Evolutionary conservation across 2,329 filamentous ascomycete species (phyloP), one percentile per base, ranked within the genome.

Genomic region (Sclerotiophoma versabilis): DNA sequence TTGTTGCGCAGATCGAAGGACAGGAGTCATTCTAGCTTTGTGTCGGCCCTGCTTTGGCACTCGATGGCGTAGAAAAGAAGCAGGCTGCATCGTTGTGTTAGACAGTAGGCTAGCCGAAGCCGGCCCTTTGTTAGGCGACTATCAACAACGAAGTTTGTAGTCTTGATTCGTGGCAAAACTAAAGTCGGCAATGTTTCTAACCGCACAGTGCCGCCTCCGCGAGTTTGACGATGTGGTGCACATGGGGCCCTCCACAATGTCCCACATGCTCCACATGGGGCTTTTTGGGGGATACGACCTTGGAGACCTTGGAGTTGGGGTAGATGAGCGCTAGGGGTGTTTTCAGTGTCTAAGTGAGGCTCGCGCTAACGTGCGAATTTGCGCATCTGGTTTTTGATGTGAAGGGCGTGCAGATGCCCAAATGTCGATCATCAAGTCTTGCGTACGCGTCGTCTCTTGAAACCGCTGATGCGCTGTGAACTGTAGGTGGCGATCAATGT

Each of bases 211-310:
- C 29, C 23, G 20, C 41, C 14, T 32, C 32, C 44, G 32, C 30
- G 7, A 32, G 44, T 49, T 44, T 45, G 38, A 49, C 33, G 38
- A 49, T 54, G 51, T 49, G 44, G 50, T 43, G 38, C 50, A 33
- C 14, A 26, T 44, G 46, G 38, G 38, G 20, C 30, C 14, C 29
- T 14, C 26, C 38, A 33, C 17, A 33, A 23, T 27, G 51, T 54
- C 39, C 51, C 43, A 53, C 49, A 47, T 47, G 49, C 25, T 37
- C 48, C 48, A 50, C 38, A 44, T 50, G 38, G 32, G 39, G 32
- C 39, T 25, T 10, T 44, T 15, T 17, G 19, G 34, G 34, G 39
- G 45, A 32, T 22, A 36, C 12, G 12, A 19, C n/a, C n/a, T 17
- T 34, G 37, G 12, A 25, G 29, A 8, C 15, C 4, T 32, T 37